phyloP scores from a whole-genome alignment of 2,329 filamentous ascomycete genomes.

The Pseudopithomyces maydicus region DNA sequence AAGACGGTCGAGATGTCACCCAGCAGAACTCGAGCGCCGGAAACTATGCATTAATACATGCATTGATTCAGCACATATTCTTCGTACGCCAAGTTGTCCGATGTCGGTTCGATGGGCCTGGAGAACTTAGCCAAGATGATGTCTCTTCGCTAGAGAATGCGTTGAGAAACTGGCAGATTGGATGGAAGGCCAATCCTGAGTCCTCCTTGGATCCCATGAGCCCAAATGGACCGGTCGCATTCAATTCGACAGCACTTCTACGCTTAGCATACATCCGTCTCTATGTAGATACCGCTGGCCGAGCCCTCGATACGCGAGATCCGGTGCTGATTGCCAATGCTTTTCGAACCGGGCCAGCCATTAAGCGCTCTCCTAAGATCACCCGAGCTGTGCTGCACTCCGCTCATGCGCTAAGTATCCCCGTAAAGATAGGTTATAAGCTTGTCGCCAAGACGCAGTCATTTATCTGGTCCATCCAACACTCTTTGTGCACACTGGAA shows the following conservation, averaged over 20 bases:
- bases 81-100: constrained; percentile 62
- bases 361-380: constrained; percentile 64
- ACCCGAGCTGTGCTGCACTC: constrained; percentile 70
- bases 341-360: constrained; percentile 62
- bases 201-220: constrained; percentile 56
- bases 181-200: constrained; percentile 47
- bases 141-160: constrained; percentile 51
- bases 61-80: constrained; percentile 74
- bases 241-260: constrained; percentile 67
- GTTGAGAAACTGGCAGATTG: constrained; percentile 48
- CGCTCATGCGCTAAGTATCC: constrained; percentile 70
- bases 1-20: constrained; percentile 37
- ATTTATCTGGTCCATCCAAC: constrained; percentile 49
- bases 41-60: constrained; percentile 74
- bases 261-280: constrained; percentile 68
- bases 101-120: constrained; percentile 38
- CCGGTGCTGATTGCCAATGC: constrained; percentile 65
- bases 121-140: constrained; percentile 46
- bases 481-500: constrained; percentile 46
- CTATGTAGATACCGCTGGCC: constrained; percentile 68
- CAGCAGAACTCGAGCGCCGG: constrained; percentile 50
- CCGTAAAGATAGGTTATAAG: constrained; percentile 60
- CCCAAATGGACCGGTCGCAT: constrained; percentile 66
- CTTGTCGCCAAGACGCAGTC: constrained; percentile 47
- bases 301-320: constrained; percentile 69